Base-by-base conservation (phyloP, 495 filamentous ascomycete genomes). In the Daldinia bambusicola region DNA sequence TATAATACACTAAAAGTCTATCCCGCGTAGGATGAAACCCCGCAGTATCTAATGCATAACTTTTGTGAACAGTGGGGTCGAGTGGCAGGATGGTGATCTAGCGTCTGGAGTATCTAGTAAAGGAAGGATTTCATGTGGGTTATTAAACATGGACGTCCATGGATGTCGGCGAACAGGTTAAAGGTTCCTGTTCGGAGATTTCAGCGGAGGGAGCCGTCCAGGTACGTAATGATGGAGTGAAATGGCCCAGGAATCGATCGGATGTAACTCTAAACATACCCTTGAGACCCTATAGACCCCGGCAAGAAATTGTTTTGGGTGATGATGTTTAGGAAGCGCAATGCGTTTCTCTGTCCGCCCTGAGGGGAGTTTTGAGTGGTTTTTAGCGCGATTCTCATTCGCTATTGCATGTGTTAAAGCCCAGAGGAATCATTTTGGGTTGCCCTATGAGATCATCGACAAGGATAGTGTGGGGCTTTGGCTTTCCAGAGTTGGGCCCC, bases 391-490 rank as follows among this genome's bases (percentile, higher is more conserved):
- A 34, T 43, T 8, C 45, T 26, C 51, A 66, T 70, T 66, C 38
- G 62, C 56, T 50, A 20, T 50, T 59, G 58, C 37, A 4, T 67
- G 63, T 55, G 53, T 26, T 26, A 26, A 26, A 26, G 26, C 34
- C 5, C 34, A 36, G 34, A 36, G 56, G 59, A 53, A 50, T 18
- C 43, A 26, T 5, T 59, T 45, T 58, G 31, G 70, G 70, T 30
- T 65, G 66, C 38, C 56, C 61, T 34, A 75, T 74, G 58, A 74
- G 57, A 63, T 70, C 67, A 59, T 65, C 48, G 31, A 70, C 82
- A 8, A 77, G 81, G 13, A 79, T 79, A 16, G 68, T 74, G 30
- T 72, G 81, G 51, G 82, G 81, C 12, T 77, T 80, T 55, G 31
- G 72, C 70, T 57, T 71, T 69, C 31, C 43, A 66, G 34, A 48